Evolutionary conservation across 225 moss, liverwort and hornwort genomes (phyloP), one percentile per base, ranked within the genome.

Genomic region (Straminergon stramineum): DNA sequence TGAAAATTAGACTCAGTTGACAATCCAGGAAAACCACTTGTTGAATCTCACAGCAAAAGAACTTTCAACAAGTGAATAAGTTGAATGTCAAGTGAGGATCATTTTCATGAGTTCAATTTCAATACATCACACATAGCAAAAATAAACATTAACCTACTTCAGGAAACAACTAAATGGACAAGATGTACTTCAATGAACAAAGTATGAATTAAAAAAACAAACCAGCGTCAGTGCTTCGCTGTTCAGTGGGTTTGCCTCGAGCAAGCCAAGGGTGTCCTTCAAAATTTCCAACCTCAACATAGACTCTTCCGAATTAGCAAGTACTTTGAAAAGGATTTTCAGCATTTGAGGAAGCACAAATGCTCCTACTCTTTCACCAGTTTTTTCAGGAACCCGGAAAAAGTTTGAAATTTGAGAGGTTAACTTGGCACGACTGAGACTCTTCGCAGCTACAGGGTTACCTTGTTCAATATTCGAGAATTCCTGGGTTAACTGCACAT

Each of bases 331-430:
- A 17, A 96, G 93, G 55, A 95, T 95, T 68, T 94, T 95, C 86
- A 96, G 89, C 83, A 96, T 88, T 91, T 95, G 96, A 85, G 96
- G 96, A 81, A 96, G 92, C 84, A 95, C 96, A 92, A 95, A 92
- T 27, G 95, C 94, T 88, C 94, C 95, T 81, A 93, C 91, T 89
- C 95, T 92, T 93, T 93, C 93, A 78, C 90, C 92, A 92, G 91
- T 55, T 85, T 90, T 94, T 84, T 92, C 95, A 90, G 94, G 92
- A 63, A 92, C 92, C 18, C 94, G 93, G 63, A 94, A 94, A 84
- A 94, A 94, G 77, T 92, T 94, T n/a, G 93, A 93, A 83, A 94
- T 93, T 74, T 94, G 94, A 75, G 92, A 91, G n/a, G 94, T 92
- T 63, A 94, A 90, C 58, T 90, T 94, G 28, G 86, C 93, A 30